Base-by-base conservation (phyloP, 768 basidiomycete genomes). In the Sarcomyxa edulis region DNA sequence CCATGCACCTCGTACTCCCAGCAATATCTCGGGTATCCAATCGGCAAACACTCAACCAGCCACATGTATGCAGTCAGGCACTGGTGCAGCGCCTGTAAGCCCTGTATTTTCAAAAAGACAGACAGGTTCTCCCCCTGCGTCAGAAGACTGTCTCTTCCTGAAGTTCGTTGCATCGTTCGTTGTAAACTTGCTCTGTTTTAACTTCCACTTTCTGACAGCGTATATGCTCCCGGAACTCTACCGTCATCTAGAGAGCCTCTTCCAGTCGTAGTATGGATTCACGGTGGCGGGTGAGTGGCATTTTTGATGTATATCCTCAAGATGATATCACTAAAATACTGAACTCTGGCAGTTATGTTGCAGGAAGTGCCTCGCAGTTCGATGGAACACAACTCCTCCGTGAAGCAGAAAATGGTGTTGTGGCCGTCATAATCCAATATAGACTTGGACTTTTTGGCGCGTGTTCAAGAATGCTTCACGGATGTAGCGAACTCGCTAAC, bases 141-240 rank as follows among this genome's bases (percentile, higher is more conserved):
- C 51, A 5, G 64, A 65, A 42, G 63, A 65, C 43, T 65, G 63
- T 40, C 35, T 65, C 11, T 59, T 58, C 31, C 39, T 62, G 6
- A 58, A 55, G 60, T 60, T 26, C 16, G 53, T 18, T 10, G 32
- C 23, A 2, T 34, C 20, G n/a, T 22, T 16, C 19, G 14, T 6
- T 15, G 9, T n/a, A 19, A 6, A 8, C 5, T 16, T 6, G 10
- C n/a, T n/a, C n/a, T n/a, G n/a, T n/a, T n/a, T n/a, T n/a, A n/a
- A n/a, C n/a, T n/a, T n/a, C n/a, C n/a, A 18, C 34, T 27, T 18
- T 11, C 20, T 37, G 4, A 21, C 25, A 68, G 66, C 35, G 66
- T 69, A 5, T 55, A 54, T 22, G 52, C 64, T 2, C 65, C 67
- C 8, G 64, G 63, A 9, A 42, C 53, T n/a, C n/a, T 25, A 47